Evolutionary conservation across 495 filamentous ascomycete genomes (phyloP).

Genomic region (Podospora sp.): DNA sequence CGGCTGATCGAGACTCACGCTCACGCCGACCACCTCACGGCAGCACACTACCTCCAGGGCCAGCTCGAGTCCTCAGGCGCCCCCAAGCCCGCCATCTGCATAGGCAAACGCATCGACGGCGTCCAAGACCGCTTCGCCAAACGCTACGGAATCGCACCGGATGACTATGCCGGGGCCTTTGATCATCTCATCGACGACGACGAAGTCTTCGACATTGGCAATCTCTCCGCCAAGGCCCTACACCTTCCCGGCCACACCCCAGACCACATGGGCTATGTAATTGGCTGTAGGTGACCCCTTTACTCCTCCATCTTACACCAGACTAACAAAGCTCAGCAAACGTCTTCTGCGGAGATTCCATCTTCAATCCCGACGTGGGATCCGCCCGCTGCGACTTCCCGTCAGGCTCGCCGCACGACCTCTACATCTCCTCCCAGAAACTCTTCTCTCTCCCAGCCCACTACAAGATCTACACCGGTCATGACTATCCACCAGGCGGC

Average conservation of each 20-base stretch:
- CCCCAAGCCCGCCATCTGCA: slow-evolving; percentile 47
- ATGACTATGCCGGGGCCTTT: slow-evolving; percentile 52
- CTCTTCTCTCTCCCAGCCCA: slow-evolving; percentile 51
- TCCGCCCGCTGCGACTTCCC: slow-evolving; percentile 65
- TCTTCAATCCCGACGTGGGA: slow-evolving; percentile 63
- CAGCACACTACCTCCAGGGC: slow-evolving; percentile 56
- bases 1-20: slow-evolving; percentile 62
- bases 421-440: slow-evolving; percentile 49
- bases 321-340: slow-evolving; percentile 38
- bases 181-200: slow-evolving; percentile 58
- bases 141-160: slow-evolving; percentile 48
- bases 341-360: slow-evolving; percentile 63
- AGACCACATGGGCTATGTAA: slow-evolving; percentile 61
- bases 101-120: slow-evolving; percentile 56
- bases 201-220: slow-evolving; percentile 54
- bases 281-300: slow-evolving; percentile 48
- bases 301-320: neutral
- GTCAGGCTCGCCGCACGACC: slow-evolving; percentile 49
- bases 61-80: slow-evolving; percentile 35
- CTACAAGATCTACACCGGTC: slow-evolving; percentile 54
- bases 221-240: slow-evolving; percentile 47
- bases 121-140: slow-evolving; percentile 54
- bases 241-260: slow-evolving; percentile 66
- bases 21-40: slow-evolving; percentile 66
- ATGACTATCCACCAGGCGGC: slow-evolving; percentile 51